Conservation (phyloP, 176 grass and related monocot species). For the Oryza punctata region DNA sequence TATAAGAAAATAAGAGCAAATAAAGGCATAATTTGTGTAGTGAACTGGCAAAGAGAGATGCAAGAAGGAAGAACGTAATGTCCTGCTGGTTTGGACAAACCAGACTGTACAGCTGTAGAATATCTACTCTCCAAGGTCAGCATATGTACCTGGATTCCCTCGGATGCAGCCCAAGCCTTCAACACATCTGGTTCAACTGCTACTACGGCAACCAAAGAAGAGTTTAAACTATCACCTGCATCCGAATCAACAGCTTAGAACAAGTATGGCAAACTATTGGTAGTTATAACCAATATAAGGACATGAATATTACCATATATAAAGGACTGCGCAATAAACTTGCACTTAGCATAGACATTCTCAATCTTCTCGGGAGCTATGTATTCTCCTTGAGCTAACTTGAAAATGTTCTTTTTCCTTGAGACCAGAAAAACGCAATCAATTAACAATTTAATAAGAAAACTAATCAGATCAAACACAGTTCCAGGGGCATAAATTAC, state of each 20-base stretch:
- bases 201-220: conserved; percentile 74
- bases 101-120: background rate
- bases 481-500: background rate
- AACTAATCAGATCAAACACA: conserved; percentile 19
- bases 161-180: conserved; percentile 81
- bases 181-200: conserved; percentile 82
- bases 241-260: conserved; percentile 40
- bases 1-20: too few relatives aligned
- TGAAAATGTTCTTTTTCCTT: conserved; percentile 99
- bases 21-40: background rate
- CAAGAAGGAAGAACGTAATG: background rate
- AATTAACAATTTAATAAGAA: conserved; percentile 29
- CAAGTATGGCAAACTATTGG: background rate
- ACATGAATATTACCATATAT: conserved; percentile 72
- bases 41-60: background rate
- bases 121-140: background rate
- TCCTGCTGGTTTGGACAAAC: background rate
- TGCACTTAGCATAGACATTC: conserved; percentile 95
- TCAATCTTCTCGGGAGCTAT: conserved; percentile 98
- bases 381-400: conserved; percentile 98
- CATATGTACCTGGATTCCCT: conserved; percentile 75
- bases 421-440: conserved; percentile 16
- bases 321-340: conserved; percentile 92
- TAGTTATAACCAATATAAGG: background rate
- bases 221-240: conserved; percentile 97